These are phyloP conservation scores for Syncephalastrum contaminatum DNA, from an alignment of 371 early-diverging fungal species.

Conservation along the genomic window DNA sequence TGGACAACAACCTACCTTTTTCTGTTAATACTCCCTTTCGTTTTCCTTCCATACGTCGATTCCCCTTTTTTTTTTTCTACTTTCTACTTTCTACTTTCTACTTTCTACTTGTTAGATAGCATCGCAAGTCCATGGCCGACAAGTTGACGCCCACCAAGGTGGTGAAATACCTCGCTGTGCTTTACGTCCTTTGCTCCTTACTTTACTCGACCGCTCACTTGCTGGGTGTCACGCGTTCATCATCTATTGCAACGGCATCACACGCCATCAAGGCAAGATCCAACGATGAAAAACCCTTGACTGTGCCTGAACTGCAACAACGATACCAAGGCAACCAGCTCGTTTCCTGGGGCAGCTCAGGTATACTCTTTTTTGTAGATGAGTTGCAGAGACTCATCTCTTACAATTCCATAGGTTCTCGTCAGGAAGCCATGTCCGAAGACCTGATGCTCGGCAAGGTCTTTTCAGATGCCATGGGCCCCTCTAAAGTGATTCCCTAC, in stretches of 20 bases:
- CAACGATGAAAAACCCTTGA: slow-evolving; percentile 7
- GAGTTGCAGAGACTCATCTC: background rate
- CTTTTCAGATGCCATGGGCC: slow-evolving; percentile 60
- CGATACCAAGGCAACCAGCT: slow-evolving; percentile 22
- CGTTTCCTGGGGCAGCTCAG: slow-evolving; percentile 23
- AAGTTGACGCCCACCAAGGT: slow-evolving; percentile 11
- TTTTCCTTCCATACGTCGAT: background rate
- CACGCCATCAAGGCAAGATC: slow-evolving; percentile 1
- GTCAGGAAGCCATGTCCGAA: slow-evolving; percentile 31
- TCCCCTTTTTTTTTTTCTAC: background rate
- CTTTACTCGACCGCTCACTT: slow-evolving; percentile 32
- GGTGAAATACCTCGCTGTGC: slow-evolving; percentile 22
- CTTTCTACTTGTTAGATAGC: background rate
- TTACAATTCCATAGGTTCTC: background rate
- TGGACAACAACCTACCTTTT: background rate
- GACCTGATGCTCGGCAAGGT: slow-evolving; percentile 54
- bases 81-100: background rate
- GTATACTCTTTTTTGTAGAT: slow-evolving; percentile 2
- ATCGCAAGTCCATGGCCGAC: slow-evolving; percentile 16
- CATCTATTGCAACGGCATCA: background rate
- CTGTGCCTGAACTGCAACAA: slow-evolving; percentile 21
- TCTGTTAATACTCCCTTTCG: background rate
- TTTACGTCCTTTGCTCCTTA: slow-evolving; percentile 27
- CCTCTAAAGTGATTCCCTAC: slow-evolving; percentile 59
- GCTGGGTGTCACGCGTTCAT: slow-evolving; percentile 14